Base-by-base conservation (phyloP, 2,329 filamentous ascomycete genomes). In the Fusarium camptoceras region DNA sequence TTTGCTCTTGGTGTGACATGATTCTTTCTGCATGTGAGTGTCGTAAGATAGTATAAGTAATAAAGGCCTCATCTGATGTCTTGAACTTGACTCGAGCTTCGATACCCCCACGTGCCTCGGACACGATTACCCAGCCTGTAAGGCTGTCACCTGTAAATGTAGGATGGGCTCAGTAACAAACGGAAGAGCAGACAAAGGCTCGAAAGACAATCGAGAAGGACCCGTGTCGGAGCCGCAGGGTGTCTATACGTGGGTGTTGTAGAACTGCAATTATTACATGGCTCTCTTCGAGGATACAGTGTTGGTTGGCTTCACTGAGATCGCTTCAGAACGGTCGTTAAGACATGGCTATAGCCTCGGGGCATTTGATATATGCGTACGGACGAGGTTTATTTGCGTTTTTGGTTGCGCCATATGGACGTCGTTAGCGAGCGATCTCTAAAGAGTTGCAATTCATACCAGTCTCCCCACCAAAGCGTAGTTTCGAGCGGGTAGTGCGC, bases 161-260 rank as follows among this genome's bases (percentile, higher is more conserved):
- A 68, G 42, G 43, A 42, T 60, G 54, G 20, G 59, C 46, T 61
- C 46, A 54, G 55, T 44, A 57, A 59, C 44, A 41, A 55, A 34
- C 25, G n/a, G 30, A 24, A 53, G 49, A 37, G 31, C 47, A 59
- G 37, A 46, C 30, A 47, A 58, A 46, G 27, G 51, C 28, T 48
- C 5, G 48, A 57, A 34, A 55, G 44, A 48, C 63, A 47, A 51
- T 57, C 27, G 49, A 25, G 58, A 49, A 28, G 61, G 70, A 67
- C 51, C 73, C 55, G 54, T 68, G 43, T 54, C 64, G 71, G 67
- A 74, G 59, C 70, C 65, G 70, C 64, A 72, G 30, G 47, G 37
- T 50, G 55, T 39, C 31, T 41, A 55, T 64, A 54, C 57, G 58
- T 61, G 25, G 30, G 30, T 16, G 30, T 31, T 31, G 30, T 31